Evolutionary conservation across 306 rosid species (phyloP).

Genomic region (Dicorynia guianensis): DNA sequence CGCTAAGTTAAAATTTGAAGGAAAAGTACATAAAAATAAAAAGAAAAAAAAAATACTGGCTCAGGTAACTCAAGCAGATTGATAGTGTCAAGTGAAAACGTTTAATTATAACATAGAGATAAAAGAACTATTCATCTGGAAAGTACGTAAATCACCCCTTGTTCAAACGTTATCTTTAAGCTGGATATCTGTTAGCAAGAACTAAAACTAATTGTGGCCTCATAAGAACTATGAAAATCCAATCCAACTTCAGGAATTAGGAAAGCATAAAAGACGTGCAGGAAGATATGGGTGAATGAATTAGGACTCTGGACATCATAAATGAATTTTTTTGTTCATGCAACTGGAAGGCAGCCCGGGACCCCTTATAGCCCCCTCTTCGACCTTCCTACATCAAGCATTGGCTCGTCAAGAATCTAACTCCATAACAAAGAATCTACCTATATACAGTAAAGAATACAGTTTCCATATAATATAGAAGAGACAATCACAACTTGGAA

Average conservation of each 20-base stretch:
- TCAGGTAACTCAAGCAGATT: too few species aligned
- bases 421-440: slow-evolving; percentile 43
- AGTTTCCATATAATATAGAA: slow-evolving; percentile 38
- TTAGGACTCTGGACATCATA: background rate
- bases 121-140: too few species aligned
- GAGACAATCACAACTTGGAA: slow-evolving; percentile 45
- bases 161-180: too few species aligned
- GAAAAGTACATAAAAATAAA: too few species aligned
- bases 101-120: too few species aligned
- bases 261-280: background rate
- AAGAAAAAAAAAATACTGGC: too few species aligned
- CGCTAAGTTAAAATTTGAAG: too few species aligned
- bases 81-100: too few species aligned
- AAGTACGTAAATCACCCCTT: too few species aligned
- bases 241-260: background rate
- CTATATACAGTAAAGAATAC: slow-evolving; percentile 82
- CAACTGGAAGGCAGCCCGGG: slow-evolving; percentile 43
- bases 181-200: too few species aligned
- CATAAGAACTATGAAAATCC: background rate
- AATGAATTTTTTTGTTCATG: slow-evolving; percentile 30
- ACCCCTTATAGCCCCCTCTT: slow-evolving; percentile 16
- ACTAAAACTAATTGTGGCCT: too few species aligned
- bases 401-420: slow-evolving; percentile 43
- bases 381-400: slow-evolving; percentile 38
- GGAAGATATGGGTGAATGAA: background rate